Evolutionary conservation across 1,139 yeast genomes (phyloP).

Genomic region (Protomyces pachydermus): DNA sequence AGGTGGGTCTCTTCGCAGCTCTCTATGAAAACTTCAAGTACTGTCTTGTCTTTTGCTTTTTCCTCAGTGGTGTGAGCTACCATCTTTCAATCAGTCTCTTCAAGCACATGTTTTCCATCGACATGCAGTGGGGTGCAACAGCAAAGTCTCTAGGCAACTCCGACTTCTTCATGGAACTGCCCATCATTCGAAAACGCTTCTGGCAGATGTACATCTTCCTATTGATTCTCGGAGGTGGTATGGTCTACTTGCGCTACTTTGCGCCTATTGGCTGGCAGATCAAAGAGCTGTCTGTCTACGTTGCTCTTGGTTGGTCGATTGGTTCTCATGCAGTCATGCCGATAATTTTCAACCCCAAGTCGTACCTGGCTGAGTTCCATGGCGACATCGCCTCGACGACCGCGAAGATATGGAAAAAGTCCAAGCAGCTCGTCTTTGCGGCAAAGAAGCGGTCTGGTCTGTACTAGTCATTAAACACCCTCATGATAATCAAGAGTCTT

Average conservation of each 20-base stretch:
- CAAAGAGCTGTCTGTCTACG: constrained; percentile 3
- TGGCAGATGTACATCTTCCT: constrained; percentile 10
- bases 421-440: background rate
- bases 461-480: background rate
- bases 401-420: background rate
- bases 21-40: constrained; percentile 1
- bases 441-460: background rate
- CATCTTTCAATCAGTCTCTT: constrained; percentile 27
- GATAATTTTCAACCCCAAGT: constrained; percentile 28
- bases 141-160: constrained; percentile 30
- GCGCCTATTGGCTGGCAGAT: constrained; percentile 29
- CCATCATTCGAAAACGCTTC: constrained; percentile 22
- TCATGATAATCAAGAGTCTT: no score
- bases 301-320: constrained; percentile 28
- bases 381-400: background rate
- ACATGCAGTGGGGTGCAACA: constrained; percentile 32
- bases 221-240: background rate
- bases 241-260: constrained; percentile 23
- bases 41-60: constrained; percentile 24
- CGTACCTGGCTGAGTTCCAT: background rate
- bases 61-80: constrained; percentile 29
- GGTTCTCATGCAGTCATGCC: constrained; percentile 26
- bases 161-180: constrained; percentile 30
- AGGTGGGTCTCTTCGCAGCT: constrained; percentile 9
- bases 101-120: constrained; percentile 28